Percentiles rank a stretch among this genome's conserved stretches.
Conservation (phyloP, 257 asterid genomes). For the Scutellaria galericulata region DNA sequence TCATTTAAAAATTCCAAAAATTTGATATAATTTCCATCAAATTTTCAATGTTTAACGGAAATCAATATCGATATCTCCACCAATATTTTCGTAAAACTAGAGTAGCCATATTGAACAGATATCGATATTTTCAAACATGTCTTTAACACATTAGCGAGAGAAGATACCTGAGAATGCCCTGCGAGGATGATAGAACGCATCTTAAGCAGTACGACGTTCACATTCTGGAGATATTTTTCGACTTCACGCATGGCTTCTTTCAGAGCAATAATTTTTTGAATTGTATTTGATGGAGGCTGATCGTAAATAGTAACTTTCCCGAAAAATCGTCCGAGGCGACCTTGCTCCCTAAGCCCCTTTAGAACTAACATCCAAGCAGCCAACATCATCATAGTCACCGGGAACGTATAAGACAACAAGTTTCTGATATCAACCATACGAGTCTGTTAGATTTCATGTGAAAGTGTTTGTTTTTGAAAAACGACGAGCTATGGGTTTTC, state of each 20-base stretch:
- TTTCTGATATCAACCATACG: conserved; percentile 57
- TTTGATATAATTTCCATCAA: too few species aligned
- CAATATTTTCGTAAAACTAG: too few species aligned
- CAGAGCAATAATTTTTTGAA: conserved; percentile 87
- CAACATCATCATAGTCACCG: conserved; percentile 72
- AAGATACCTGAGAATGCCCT: conserved; percentile 88
- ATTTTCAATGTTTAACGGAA: too few species aligned
- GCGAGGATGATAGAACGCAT: conserved; percentile 83
- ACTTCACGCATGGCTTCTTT: conserved; percentile 94
- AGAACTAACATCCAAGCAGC: conserved; percentile 76
- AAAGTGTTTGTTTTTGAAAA: not conserved
- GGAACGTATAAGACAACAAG: conserved; percentile 73
- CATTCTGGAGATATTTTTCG: conserved; percentile 80
- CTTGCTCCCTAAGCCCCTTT: conserved; percentile 96
- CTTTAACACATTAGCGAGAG: not conserved
- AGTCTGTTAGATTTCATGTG: conserved; percentile 5
- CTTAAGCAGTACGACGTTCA: conserved; percentile 81
- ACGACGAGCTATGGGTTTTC: not conserved
- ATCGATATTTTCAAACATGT: too few species aligned
- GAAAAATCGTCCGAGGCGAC: conserved; percentile 91
- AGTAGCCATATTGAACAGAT: too few species aligned
- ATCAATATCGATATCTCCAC: too few species aligned
- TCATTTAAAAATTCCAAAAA: too few species aligned
- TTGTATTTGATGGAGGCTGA: conserved; percentile 93
- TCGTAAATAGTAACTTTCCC: conserved; percentile 89